phyloP scores from a whole-genome alignment of 371 early-diverging fungal genomes.

The Mucor sp. region DNA sequence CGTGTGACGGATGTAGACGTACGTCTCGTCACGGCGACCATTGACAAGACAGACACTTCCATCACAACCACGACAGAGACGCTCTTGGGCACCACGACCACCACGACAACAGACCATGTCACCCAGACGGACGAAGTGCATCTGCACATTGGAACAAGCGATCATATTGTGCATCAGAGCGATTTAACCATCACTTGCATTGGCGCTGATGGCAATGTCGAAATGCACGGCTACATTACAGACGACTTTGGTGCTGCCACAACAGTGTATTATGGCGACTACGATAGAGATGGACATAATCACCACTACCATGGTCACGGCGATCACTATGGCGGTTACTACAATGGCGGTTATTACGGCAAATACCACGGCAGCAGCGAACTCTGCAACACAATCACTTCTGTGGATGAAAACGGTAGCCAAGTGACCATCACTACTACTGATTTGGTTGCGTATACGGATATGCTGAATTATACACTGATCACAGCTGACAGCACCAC shows the following conservation, averaged over 20 bases:
- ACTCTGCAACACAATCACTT: neutral
- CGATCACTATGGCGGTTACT: neutral
- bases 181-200: slow-evolving; percentile 10
- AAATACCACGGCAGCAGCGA: neutral
- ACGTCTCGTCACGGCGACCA: slow-evolving; percentile 1
- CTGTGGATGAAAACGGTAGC: neutral
- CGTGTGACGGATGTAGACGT: neutral
- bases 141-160: slow-evolving; percentile 6
- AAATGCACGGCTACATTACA: slow-evolving; percentile 5
- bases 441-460: neutral
- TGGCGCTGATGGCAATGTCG: slow-evolving; percentile 4
- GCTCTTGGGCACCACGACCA: neutral
- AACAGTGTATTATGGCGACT: neutral
- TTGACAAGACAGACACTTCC: neutral
- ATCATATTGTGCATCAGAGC: neutral
- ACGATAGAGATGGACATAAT: neutral
- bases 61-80: neutral
- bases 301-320: neutral
- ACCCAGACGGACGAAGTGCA: neutral
- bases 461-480: neutral
- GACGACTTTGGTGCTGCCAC: neutral
- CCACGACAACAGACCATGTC: neutral
- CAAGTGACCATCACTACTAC: neutral
- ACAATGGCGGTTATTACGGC: neutral
- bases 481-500: neutral